A percentile compares a stretch with the other conserved stretches of the same genome.
These are phyloP conservation scores for Hibiscus trionum DNA, from an alignment of 345 rosid genomes.

Conservation along the genomic window DNA sequence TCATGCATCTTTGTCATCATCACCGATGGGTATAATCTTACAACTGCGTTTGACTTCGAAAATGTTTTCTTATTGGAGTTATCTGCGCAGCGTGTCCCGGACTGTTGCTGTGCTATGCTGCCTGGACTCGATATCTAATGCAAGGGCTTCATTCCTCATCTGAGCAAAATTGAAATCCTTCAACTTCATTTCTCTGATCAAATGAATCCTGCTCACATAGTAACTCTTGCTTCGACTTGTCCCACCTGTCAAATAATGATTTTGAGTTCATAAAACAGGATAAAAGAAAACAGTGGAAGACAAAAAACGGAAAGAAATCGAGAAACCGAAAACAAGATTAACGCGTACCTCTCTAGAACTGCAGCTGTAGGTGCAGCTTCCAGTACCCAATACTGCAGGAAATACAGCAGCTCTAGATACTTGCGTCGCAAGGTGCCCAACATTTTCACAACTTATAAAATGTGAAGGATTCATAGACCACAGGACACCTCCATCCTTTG, in stretches of 20 bases:
- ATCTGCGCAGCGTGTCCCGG: conserved; percentile 37
- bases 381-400: conserved; percentile 18
- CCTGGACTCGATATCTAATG: conserved; percentile 40
- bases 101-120: conserved; percentile 33
- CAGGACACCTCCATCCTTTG: conserved; percentile 44
- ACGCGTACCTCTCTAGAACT: conserved; percentile 25
- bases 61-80: conserved; percentile 24
- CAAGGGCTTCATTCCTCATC: conserved; percentile 8
- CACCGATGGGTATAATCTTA: conserved; percentile 21
- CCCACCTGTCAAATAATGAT: conserved; percentile 24
- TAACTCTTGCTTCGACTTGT: conserved; percentile 8
- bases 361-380: conserved; percentile 17
- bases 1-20: conserved; percentile 13
- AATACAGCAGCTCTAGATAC: conserved; percentile 52
- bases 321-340: not conserved
- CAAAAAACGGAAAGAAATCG: not conserved
- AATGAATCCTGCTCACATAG: conserved; percentile 5
- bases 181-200: conserved; percentile 10
- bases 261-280: not conserved
- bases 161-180: conserved; percentile 6
- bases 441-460: conserved; percentile 38
- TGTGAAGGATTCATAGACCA: conserved; percentile 47
- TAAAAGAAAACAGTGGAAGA: not conserved
- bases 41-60: conserved; percentile 37
- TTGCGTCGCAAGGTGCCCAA: conserved; percentile 47